phyloP scores from a whole-genome alignment of 2,329 filamentous ascomycete genomes.

The Malbranchea cinnamomea region DNA sequence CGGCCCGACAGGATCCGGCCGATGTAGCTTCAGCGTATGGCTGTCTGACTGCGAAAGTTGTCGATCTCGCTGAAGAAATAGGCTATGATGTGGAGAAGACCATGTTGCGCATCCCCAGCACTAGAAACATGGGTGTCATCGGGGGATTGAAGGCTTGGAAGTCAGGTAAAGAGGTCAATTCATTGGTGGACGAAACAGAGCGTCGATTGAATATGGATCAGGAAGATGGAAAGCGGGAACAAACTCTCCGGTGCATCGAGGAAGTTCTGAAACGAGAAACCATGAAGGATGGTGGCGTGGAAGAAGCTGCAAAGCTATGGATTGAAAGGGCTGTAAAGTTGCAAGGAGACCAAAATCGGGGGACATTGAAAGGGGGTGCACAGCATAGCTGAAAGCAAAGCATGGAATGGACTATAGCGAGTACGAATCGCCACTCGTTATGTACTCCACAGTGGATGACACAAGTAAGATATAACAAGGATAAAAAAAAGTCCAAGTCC shows the following conservation, averaged over 20 bases:
- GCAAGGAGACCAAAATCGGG: slow-evolving; percentile 30
- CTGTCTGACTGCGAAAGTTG: slow-evolving; percentile 66
- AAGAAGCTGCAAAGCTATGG: slow-evolving; percentile 34
- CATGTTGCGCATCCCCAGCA: slow-evolving; percentile 63
- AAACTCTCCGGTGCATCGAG: too few species aligned
- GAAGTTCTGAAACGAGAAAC: slow-evolving; percentile 46
- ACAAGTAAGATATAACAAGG: too few species aligned
- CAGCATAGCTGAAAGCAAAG: slow-evolving; percentile 5
- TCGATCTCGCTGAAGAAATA: slow-evolving; percentile 52
- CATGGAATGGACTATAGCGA: too few species aligned
- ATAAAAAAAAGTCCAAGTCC: too few species aligned
- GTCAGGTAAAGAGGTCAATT: slow-evolving; percentile 36
- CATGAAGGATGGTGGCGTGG: slow-evolving; percentile 28
- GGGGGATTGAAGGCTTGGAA: slow-evolving; percentile 30
- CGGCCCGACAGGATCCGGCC: slow-evolving; percentile 18
- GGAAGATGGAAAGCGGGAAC: slow-evolving; percentile 17
- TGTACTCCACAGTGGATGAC: too few species aligned
- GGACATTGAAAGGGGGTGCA: slow-evolving; percentile 13
- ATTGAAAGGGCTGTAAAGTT: slow-evolving; percentile 35
- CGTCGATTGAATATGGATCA: neutral
- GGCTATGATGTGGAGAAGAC: slow-evolving; percentile 69
- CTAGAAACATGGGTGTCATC: slow-evolving; percentile 11
- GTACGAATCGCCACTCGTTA: too few species aligned
- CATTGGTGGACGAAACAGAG: neutral
- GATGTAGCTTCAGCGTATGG: slow-evolving; percentile 57